A percentile compares a stretch with the other conserved stretches of the same genome.
Evolutionary conservation across 2,329 filamentous ascomycete genomes (phyloP).

Genomic region (Cordyceps sp.): DNA sequence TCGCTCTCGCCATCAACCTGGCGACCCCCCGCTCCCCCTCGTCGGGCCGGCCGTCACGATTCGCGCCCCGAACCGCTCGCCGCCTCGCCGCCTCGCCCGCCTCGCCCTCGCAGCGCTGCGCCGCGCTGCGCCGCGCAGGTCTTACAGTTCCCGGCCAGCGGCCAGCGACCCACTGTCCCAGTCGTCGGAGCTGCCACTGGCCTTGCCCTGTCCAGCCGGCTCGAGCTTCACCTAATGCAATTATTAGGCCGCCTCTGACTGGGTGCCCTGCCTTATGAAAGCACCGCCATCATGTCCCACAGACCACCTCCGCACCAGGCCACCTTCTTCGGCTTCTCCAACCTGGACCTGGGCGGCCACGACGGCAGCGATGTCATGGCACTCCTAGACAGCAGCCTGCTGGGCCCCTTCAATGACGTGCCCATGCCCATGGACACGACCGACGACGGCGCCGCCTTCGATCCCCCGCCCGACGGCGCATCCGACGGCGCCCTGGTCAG

Average conservation of each 20-base stretch:
- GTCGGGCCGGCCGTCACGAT: too few species aligned
- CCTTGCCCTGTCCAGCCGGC: not conserved
- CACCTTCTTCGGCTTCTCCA: slow-evolving; percentile 3
- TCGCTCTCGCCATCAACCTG: too few species aligned
- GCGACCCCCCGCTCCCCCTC: too few species aligned
- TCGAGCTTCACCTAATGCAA: not conserved
- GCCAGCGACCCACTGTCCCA: too few species aligned
- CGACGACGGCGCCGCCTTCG: slow-evolving; percentile 9
- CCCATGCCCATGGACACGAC: slow-evolving; percentile 25
- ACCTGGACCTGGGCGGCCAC: slow-evolving; percentile 8
- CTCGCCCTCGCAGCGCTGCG: too few species aligned
- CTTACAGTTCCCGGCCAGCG: too few species aligned
- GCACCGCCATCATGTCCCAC: slow-evolving; percentile 2
- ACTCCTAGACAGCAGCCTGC: slow-evolving; percentile 24
- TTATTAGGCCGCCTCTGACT: not conserved
- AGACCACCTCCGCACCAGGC: slow-evolving; percentile 8
- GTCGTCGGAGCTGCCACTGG: not conserved
- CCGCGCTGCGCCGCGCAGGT: too few species aligned
- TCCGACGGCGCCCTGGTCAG: slow-evolving; percentile 5
- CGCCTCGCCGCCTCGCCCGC: too few species aligned
- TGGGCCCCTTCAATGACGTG: slow-evolving; percentile 20
- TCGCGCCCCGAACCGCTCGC: too few species aligned
- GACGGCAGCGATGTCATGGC: slow-evolving; percentile 24
- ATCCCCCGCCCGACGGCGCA: slow-evolving; percentile 7
- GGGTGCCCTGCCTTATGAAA: not conserved